A percentile compares a stretch with the other conserved stretches of the same genome.
These are phyloP conservation scores for Lagerstroemia speciosa DNA, from an alignment of 345 rosid species.

Conservation along the genomic window DNA sequence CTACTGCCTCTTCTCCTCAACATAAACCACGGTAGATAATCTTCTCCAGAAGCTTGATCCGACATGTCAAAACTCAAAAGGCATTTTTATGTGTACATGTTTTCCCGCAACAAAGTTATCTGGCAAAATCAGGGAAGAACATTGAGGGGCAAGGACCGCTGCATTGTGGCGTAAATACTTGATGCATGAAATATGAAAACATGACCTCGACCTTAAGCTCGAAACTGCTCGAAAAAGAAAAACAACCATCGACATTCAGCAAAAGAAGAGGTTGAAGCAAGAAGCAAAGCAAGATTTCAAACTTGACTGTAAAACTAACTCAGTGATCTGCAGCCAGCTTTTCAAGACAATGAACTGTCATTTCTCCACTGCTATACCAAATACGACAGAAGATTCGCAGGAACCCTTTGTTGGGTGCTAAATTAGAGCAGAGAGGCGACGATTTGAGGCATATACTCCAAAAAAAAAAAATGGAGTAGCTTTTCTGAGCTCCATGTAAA, in stretches of 20 bases:
- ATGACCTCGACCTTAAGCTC: neutral
- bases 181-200: neutral
- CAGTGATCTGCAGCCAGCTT: neutral
- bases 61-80: neutral
- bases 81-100: neutral
- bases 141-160: too few relatives aligned
- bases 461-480: too few relatives aligned
- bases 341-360: neutral
- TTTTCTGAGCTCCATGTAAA: too few relatives aligned
- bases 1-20: neutral
- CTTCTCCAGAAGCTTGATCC: neutral
- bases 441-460: too few relatives aligned
- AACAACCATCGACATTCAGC: neutral
- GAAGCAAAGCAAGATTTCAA: neutral
- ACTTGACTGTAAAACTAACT: neutral
- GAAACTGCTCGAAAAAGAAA: neutral
- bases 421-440: neutral
- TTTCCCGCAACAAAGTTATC: neutral
- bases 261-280: neutral
- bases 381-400: neutral
- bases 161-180: too few relatives aligned
- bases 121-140: too few relatives aligned
- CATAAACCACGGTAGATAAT: neutral
- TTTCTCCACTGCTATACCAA: neutral
- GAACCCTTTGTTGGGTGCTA: neutral